These are phyloP conservation scores for Penicillium sp. DNA, from an alignment of 2,329 filamentous ascomycete species.

Conservation along the genomic window DNA sequence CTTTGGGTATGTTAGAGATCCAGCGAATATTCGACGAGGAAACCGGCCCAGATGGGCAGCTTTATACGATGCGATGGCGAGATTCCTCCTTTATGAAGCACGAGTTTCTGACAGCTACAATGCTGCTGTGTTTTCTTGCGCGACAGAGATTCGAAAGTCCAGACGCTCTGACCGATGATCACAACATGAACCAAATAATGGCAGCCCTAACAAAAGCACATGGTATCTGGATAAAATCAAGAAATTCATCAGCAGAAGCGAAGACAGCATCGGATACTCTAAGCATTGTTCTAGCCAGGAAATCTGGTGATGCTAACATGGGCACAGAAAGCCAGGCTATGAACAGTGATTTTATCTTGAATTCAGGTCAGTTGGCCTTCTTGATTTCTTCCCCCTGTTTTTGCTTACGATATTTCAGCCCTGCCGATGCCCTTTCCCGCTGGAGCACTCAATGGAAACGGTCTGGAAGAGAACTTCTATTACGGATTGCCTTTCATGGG, in stretches of 20 bases:
- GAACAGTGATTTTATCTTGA: not conserved
- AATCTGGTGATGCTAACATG: too few relatives aligned
- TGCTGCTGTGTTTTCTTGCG: slow-evolving; percentile 52
- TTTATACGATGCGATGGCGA: slow-evolving; percentile 57
- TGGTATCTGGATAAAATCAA: not conserved
- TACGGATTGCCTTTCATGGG: not conserved
- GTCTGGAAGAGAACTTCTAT: not conserved
- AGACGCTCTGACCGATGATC: not conserved
- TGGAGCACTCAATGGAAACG: not conserved
- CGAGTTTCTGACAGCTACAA: slow-evolving; percentile 60
- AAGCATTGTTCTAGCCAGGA: not conserved
- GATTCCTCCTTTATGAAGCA: slow-evolving; percentile 57
- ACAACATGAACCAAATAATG: slow-evolving; percentile 15
- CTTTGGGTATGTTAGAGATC: slow-evolving; percentile 48
- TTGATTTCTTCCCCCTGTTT: not conserved
- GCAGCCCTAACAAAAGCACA: not conserved
- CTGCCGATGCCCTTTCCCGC: not conserved
- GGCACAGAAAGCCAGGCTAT: not conserved
- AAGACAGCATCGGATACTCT: slow-evolving; percentile 3
- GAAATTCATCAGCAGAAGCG: not conserved
- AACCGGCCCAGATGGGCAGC: slow-evolving; percentile 52
- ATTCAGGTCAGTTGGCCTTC: not conserved
- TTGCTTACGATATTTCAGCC: not conserved
- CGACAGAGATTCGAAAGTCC: not conserved
- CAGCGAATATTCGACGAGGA: slow-evolving; percentile 52